Evolutionary conservation across 495 filamentous ascomycete species (phyloP), one percentile per base, ranked within the genome.

Genomic region (Xylaria nigripes): DNA sequence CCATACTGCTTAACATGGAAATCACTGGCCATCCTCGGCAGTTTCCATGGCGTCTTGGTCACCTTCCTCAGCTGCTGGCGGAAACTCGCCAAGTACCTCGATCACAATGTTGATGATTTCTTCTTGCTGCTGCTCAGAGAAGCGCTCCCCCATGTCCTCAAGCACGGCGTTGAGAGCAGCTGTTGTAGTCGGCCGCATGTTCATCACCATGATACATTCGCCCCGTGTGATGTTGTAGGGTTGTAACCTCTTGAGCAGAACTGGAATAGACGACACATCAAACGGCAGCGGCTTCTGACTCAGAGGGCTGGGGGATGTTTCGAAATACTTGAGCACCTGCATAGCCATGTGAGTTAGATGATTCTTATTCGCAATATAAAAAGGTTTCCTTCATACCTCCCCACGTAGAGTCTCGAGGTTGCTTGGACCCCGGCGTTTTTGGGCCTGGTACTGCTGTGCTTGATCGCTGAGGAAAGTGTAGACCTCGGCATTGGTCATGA

Each of bases 401-500:
- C 55, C 61, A 4, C 65, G 61, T 18, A 69, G 52, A 10, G 58
- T 67, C 50, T 70, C 68, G 1, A 71, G 64, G 47, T 74, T 74
- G 13, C 42, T 58, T 1, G 75, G 73, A 34, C 72, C 62, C 29
- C 70, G 64, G 23, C 72, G 69, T 41, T 70, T 68, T 25, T 67
- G 56, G 3, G 59, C 44, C 48, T 72, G 68, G 48, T 75, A 70
- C 22, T 67, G 56, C 46, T 62, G 60, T 21, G 60, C 61, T 56
- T 71, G 67, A 41, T 78, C 67, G n/a, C 57, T 52, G 46, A 78
- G 57, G 58, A 74, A 73, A 46, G 69, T 64, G 61, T 75, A 74
- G 44, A 76, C 72, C 59, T 78, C 75, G 56, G 70, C 70, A 57
- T 78, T 78, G 52, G 74, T 68, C 50, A 78, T 51, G 1, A 76